Evolutionary conservation across 768 basidiomycete species (phyloP).

Genomic region (Tephrocybe sp.): DNA sequence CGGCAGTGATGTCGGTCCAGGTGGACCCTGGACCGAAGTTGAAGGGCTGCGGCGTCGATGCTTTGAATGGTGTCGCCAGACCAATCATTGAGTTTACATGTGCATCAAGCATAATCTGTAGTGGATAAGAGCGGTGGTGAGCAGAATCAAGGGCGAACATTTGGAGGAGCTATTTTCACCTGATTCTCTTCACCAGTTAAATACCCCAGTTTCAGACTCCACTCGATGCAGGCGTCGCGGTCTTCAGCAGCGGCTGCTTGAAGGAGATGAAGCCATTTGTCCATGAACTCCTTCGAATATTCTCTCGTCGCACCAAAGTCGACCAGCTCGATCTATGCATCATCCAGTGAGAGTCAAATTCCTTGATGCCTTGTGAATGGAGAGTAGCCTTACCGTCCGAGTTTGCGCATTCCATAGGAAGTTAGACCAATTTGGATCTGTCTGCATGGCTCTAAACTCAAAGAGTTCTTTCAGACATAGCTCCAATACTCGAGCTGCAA

Average conservation of each 20-base stretch:
- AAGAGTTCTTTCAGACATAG: slow-evolving; percentile 91
- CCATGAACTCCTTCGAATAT: slow-evolving; percentile 85
- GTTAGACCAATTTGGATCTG: slow-evolving; percentile 98
- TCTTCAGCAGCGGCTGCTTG: slow-evolving; percentile 73
- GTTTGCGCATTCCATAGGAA: slow-evolving; percentile 82
- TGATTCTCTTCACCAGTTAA: slow-evolving; percentile 86
- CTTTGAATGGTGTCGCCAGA: slow-evolving; percentile 82
- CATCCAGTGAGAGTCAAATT: not conserved
- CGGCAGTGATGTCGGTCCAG: slow-evolving; percentile 71
- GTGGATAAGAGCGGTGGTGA: not conserved
- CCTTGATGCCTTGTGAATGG: not conserved
- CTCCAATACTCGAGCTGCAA: slow-evolving; percentile 76
- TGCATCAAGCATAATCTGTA: slow-evolving; percentile 79
- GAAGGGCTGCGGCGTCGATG: slow-evolving; percentile 64
- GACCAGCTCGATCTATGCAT: slow-evolving; percentile 70
- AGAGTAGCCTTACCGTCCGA: slow-evolving; percentile 43
- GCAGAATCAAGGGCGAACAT: not conserved
- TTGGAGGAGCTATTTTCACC: slow-evolving; percentile 37
- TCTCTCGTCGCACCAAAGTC: slow-evolving; percentile 95
- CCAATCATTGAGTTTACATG: slow-evolving; percentile 83
- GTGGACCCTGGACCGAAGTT: slow-evolving; percentile 65
- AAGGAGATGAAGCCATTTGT: slow-evolving; percentile 84
- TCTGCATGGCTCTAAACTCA: slow-evolving; percentile 92
- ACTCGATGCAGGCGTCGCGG: slow-evolving; percentile 58
- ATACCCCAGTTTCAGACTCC: slow-evolving; percentile 84